Evolutionary conservation across 2,329 filamentous ascomycete genomes (phyloP).

Genomic region (Cytospora schulzeri): DNA sequence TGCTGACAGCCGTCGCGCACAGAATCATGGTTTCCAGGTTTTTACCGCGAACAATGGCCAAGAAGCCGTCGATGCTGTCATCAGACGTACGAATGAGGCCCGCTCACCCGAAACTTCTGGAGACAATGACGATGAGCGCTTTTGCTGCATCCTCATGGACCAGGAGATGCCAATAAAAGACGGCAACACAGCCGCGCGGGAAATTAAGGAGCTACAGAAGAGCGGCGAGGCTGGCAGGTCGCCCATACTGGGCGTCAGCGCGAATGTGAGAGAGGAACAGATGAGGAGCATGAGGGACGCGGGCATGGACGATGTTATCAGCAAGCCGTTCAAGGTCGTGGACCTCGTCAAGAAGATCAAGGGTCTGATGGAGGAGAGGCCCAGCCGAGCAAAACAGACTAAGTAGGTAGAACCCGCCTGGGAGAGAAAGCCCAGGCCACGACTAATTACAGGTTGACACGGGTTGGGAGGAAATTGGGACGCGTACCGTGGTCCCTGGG

Average conservation of each 20-base stretch:
- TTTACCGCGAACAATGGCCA: slow-evolving; percentile 12
- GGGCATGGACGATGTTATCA: slow-evolving; percentile 16
- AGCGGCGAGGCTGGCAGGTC: slow-evolving; percentile 11
- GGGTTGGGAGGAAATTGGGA: too few species aligned
- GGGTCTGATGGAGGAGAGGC: neutral
- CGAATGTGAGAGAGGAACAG: slow-evolving; percentile 16
- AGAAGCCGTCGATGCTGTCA: slow-evolving; percentile 13
- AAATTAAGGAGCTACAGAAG: slow-evolving; percentile 4
- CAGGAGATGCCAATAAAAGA: slow-evolving; percentile 20
- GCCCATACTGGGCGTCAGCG: slow-evolving; percentile 10
- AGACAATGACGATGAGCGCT: neutral
- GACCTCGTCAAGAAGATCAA: slow-evolving; percentile 13
- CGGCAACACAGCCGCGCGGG: slow-evolving; percentile 5
- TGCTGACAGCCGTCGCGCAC: neutral
- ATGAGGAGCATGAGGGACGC: slow-evolving; percentile 11
- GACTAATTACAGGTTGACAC: too few species aligned
- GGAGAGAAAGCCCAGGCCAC: too few species aligned
- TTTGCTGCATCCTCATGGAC: slow-evolving; percentile 19
- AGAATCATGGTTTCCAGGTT: slow-evolving; percentile 11
- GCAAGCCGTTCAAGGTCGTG: slow-evolving; percentile 16
- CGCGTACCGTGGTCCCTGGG: too few species aligned
- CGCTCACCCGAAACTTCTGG: neutral
- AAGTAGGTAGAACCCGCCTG: too few species aligned
- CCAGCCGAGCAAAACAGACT: too few species aligned
- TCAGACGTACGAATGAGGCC: neutral